Evolutionary conservation across 768 basidiomycete genomes (phyloP), one percentile per base, ranked within the genome.

Genomic region (Gloeostereum incarnatum): DNA sequence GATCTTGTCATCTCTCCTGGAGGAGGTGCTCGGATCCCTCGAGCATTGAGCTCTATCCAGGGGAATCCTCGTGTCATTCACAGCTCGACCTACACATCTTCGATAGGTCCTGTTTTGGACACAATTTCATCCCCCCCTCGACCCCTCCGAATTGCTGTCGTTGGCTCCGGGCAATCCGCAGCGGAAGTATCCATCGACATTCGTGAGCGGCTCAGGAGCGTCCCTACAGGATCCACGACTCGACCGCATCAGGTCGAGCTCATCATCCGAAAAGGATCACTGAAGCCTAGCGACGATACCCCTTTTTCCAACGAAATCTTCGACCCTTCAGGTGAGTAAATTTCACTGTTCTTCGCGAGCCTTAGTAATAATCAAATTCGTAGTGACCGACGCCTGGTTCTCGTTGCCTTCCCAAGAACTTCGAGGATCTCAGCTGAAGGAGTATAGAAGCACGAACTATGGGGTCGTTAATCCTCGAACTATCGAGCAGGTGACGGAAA

Each of bases 261-360:
- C 51, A 61, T 75, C 40, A 63, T 75, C 43, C 67, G 70, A 11
- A 64, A 66, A 46, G 70, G 69, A 10, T 62, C 65, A 0, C 48
- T 74, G 31, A 71, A 66, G 39, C 69, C 69, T 6, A 69, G 69
- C 32, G 73, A 75, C 40, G 69, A 71, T 40, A 65, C 68, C 1
- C 68, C 68, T 1, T 75, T 73, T 44, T 60, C 66, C 30, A 75
- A 75, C 50, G 70, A 72, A 44, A 66, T 73, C 5, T 75, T 74
- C 44, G 69, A 73, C 46, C 71, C 73, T 18, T 60, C 53, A 11
- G 48, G 67, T 68, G 45, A 41, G 66, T 54, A 9, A 20, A 21
- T 36, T 25, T n/a, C n/a, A n/a, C n/a, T n/a, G n/a, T n/a, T n/a
- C n/a, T n/a, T n/a, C n/a, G n/a, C n/a, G n/a, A n/a, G n/a, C n/a